Percentiles rank a stretch among this genome's conserved stretches.
These are phyloP conservation scores for Dactylella cylindrospora DNA, from an alignment of 2,329 filamentous ascomycete genomes.

Conservation along the genomic window DNA sequence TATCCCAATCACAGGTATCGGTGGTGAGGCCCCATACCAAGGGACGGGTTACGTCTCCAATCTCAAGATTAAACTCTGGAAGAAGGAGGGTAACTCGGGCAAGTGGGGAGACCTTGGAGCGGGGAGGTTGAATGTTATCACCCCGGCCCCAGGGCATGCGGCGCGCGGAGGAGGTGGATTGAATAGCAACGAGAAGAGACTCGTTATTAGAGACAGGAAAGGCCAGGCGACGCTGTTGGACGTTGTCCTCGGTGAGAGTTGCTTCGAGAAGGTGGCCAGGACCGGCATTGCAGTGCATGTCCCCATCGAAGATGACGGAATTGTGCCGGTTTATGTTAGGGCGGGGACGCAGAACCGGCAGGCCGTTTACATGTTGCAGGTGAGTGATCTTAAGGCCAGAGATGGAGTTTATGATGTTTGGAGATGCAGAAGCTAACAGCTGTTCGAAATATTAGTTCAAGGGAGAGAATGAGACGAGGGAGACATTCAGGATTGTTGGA, in stretches of 20 bases:
- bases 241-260: constrained; percentile 78
- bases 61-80: constrained; percentile 82
- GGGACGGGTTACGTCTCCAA: constrained; percentile 62
- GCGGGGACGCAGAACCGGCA: constrained; percentile 62
- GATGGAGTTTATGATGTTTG: background rate
- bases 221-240: constrained; percentile 70
- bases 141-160: constrained; percentile 65
- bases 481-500: constrained; percentile 60
- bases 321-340: constrained; percentile 55
- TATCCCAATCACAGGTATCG: constrained; percentile 43
- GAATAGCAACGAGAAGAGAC: constrained; percentile 76
- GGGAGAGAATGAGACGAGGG: constrained; percentile 59
- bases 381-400: constrained; percentile 47
- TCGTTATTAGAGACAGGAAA: constrained; percentile 68
- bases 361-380: constrained; percentile 66
- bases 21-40: constrained; percentile 40
- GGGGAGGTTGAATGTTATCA: constrained; percentile 77
- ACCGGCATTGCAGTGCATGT: constrained; percentile 87
- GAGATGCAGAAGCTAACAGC: constrained; percentile 3
- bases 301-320: constrained; percentile 70
- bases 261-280: constrained; percentile 79
- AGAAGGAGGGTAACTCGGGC: constrained; percentile 67
- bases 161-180: constrained; percentile 62
- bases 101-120: constrained; percentile 93
- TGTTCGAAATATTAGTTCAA: constrained; percentile 53